phyloP scores from a whole-genome alignment of 2,329 filamentous ascomycete genomes.

The Pseudogymnoascus sp. region DNA sequence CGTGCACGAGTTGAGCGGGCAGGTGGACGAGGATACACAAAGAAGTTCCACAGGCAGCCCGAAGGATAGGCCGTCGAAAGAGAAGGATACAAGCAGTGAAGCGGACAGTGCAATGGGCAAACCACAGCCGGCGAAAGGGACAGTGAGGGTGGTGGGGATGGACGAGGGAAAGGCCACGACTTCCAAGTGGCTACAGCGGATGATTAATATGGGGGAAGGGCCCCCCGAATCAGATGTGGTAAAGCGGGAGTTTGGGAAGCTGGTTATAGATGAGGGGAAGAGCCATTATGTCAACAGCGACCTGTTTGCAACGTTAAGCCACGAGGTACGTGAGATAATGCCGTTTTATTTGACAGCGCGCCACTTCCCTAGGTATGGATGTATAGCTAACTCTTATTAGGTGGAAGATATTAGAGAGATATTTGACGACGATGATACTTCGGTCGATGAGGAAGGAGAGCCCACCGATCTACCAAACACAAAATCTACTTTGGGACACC shows the following conservation, averaged over 20 bases:
- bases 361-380: background rate
- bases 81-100: background rate
- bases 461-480: slow-evolving; percentile 17
- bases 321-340: slow-evolving; percentile 47
- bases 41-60: slow-evolving; percentile 12
- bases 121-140: slow-evolving; percentile 9
- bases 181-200: slow-evolving; percentile 20
- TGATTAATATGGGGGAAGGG: slow-evolving; percentile 19
- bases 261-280: slow-evolving; percentile 61
- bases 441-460: slow-evolving; percentile 18
- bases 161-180: slow-evolving; percentile 22
- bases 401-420: slow-evolving; percentile 27
- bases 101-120: background rate
- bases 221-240: slow-evolving; percentile 23
- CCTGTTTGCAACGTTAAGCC: slow-evolving; percentile 65
- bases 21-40: slow-evolving; percentile 35
- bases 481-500: slow-evolving; percentile 41
- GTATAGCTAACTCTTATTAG: background rate
- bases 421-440: slow-evolving; percentile 21
- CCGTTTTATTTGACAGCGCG: background rate
- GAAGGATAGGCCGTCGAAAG: background rate
- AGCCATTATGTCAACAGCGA: slow-evolving; percentile 67
- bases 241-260: slow-evolving; percentile 50
- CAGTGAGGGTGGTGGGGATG: slow-evolving; percentile 22
- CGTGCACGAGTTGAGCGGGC: slow-evolving; percentile 59